phyloP scores from a whole-genome alignment of 179 eudicot genomes.

The Patellifolia procumbens region DNA sequence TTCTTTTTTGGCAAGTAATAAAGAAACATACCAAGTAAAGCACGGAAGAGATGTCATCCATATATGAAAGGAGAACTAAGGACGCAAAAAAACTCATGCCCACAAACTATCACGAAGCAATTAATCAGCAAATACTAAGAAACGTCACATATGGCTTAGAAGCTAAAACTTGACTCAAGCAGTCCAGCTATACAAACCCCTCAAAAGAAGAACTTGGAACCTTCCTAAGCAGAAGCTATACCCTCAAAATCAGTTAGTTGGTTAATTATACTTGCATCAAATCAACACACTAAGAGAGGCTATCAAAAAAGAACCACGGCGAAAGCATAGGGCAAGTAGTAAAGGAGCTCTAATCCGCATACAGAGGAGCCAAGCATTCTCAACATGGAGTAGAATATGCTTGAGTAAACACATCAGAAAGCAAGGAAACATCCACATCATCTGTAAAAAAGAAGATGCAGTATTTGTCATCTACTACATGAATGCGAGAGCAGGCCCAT shows the following conservation, averaged over 20 bases:
- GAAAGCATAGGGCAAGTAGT: background rate
- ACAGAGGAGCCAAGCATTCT: background rate
- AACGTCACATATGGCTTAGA: background rate
- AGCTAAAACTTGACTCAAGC: background rate
- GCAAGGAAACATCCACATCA: background rate
- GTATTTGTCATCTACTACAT: background rate
- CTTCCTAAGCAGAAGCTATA: background rate
- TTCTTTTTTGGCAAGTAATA: no score
- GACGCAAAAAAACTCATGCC: background rate
- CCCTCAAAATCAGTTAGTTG: background rate
- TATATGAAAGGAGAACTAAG: background rate
- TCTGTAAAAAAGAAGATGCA: background rate
- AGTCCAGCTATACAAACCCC: background rate
- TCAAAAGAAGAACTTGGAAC: background rate
- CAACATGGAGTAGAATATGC: background rate
- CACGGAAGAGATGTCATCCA: background rate
- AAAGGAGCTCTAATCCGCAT: background rate
- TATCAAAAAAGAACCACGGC: background rate
- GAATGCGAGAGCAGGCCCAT: background rate
- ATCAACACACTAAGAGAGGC: background rate
- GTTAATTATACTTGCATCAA: background rate
- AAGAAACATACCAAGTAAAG: no score
- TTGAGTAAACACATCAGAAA: background rate
- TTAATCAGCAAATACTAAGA: background rate
- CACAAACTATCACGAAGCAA: background rate